phyloP scores from a whole-genome alignment of 768 basidiomycete species.

The Russula emetica region DNA sequence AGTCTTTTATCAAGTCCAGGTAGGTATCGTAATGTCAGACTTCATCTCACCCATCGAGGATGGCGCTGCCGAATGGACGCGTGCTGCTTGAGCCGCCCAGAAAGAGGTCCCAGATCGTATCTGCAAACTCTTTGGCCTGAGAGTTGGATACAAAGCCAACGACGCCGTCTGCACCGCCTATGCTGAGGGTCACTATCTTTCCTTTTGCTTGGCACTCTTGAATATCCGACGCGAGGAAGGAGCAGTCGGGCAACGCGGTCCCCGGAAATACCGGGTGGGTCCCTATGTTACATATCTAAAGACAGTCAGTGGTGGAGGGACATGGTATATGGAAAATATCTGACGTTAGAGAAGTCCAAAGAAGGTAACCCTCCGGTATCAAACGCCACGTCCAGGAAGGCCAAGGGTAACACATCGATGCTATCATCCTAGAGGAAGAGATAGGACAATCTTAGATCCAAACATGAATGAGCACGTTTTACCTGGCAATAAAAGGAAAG shows the following conservation, averaged over 20 bases:
- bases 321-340: conserved; percentile 19
- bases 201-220: not conserved
- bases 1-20: not conserved
- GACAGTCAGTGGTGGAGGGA: not conserved
- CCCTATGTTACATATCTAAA: not conserved
- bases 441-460: not conserved
- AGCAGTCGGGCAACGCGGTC: not conserved
- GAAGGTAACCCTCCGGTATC: conserved; percentile 53
- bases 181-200: not conserved
- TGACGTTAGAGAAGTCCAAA: conserved; percentile 57
- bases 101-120: conserved; percentile 70
- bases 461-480: not conserved
- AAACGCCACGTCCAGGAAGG: conserved; percentile 50
- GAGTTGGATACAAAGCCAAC: not conserved
- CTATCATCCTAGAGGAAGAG: not conserved
- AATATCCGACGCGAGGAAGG: not conserved
- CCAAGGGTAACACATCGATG: not conserved
- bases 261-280: not conserved
- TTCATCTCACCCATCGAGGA: conserved; percentile 58
- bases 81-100: conserved; percentile 58
- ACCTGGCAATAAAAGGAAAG: not conserved
- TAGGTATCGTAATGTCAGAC: not conserved
- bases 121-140: conserved; percentile 14
- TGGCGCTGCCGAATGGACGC: conserved; percentile 66
- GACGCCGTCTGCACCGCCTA: not conserved